Evolutionary conservation across 805 yeast species (phyloP), one percentile per base, ranked within the genome.

Genomic region (Yamadazyma ubonensis): DNA sequence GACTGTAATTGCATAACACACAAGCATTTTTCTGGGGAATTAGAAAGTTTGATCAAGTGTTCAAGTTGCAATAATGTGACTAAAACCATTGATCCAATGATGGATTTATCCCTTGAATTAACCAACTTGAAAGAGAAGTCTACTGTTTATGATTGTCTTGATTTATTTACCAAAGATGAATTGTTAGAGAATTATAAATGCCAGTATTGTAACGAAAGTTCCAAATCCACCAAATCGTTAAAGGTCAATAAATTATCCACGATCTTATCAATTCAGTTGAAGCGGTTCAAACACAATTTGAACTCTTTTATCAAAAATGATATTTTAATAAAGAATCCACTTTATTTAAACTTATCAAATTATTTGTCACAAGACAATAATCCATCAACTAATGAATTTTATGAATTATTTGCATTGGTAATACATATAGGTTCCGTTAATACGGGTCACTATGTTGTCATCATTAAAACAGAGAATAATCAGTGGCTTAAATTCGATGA

Each of bases 401-500:
- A 85, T 61, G 96, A 91, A 61, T 71, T 93, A 29, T 88, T 81
- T 61, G 96, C 91, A 2, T 78, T 90, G 22, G 83, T 93, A 7
- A 80, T 88, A 52, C 99, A 93, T 59, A 81, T 80, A 23, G 99
- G 99, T 1, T 81, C 91, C 14, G 93, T 91, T 5, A 88, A 88
- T 57, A 93, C 97, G 2, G 99, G 99, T 8, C 99, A 93, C 60
- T 93, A 93, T 58, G 75, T 90, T 10, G 83, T 93, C 12, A 73
- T 82, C 52, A 76, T 86, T 45, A 91, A 90, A 56, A 76, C 71
- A 39, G 67, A 76, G n/a, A 75, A 77, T 29, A 85, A 88, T 2
- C 72, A 76, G 52, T 93, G 99, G 99, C 84, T 84, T 57, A 81
- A 79, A 57, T 90, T 89, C 58, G 96, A 93, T 56, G 99, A 93